Base-by-base conservation (phyloP, 2,329 filamentous ascomycete genomes). In the Botrytis hyacinthi region DNA sequence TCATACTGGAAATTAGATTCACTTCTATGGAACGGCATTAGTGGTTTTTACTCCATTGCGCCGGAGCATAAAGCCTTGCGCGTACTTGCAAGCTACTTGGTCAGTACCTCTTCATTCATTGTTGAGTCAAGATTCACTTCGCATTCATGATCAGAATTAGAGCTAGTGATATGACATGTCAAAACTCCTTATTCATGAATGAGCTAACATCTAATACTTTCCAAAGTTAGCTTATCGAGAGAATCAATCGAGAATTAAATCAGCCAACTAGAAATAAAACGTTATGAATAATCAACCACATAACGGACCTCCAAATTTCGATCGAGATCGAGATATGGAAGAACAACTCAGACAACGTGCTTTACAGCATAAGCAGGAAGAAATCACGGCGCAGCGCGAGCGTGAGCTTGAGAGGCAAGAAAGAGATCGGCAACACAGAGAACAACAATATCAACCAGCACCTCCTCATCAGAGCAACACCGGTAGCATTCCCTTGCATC, bases 401-500 rank as follows among this genome's bases (percentile, higher is more conserved):
- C 79, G 82, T 51, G 83, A 87, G 69, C 84, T 85, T 62, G 81
- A 90, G 75, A 87, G 90, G 78, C 79, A 80, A 66, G 80, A 81
- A 59, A 75, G 88, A 77, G 90, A 93, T 76, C 85, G 88, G 77
- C 86, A 88, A 76, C 85, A 88, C 74, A 86, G 88, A 80, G 90
- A 91, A 61, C 88, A 91, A 61, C 88, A 69, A 54, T 91, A 90
- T 79, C 91, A 91, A 78, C 87, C 89, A 32, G 81, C 82, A 69
- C 88, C 92, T 74, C 90, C 92, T 40, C 94, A 96, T 80, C 95
- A 98, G 82, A 96, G 92, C 83, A 95, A 93, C 80, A 91, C 93
- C 57, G 93, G 92, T 73, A 94, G 95, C 4, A 93, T 97, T 72
- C 94, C 95, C 72, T 91, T 98, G 78, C 95, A 98, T 83, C 95